These are phyloP conservation scores for Pseudoturritis turrita DNA, from an alignment of 345 rosid genomes.

Conservation along the genomic window DNA sequence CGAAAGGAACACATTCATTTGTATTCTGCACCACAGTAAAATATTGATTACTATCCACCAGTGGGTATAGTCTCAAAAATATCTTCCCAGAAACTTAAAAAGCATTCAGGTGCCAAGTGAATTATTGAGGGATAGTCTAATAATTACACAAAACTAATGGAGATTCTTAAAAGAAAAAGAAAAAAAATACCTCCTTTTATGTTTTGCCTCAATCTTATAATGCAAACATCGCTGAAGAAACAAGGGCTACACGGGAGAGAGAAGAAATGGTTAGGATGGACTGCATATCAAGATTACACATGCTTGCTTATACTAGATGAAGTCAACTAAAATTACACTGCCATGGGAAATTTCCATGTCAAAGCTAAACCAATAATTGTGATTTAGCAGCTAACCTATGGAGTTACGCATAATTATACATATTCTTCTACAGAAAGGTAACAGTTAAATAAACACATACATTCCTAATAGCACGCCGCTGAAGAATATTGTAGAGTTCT, in stretches of 20 bases:
- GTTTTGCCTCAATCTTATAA: slow-evolving; percentile 83
- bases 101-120: not conserved
- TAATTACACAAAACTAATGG: not conserved
- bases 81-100: not conserved
- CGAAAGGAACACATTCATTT: slow-evolving; percentile 60
- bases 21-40: slow-evolving; percentile 51
- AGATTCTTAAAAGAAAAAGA: not conserved
- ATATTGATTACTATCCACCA: slow-evolving; percentile 4
- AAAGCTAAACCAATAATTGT: not conserved
- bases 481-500: slow-evolving; percentile 91
- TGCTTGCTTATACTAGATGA: not conserved
- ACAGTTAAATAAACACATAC: slow-evolving; percentile 34
- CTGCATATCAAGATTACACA: not conserved
- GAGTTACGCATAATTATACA: not conserved
- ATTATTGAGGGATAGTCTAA: not conserved
- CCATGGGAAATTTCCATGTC: not conserved
- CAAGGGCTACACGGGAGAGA: slow-evolving; percentile 49
- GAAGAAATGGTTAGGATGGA: not conserved
- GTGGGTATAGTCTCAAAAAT: not conserved
- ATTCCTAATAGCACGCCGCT: slow-evolving; percentile 74
- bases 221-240: slow-evolving; percentile 85
- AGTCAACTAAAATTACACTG: not conserved
- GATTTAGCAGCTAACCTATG: not conserved
- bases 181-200: slow-evolving; percentile 56
- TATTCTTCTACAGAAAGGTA: not conserved